These are phyloP conservation scores for Nakazawaea ernobii DNA, from an alignment of 805 yeast genomes.

Conservation along the genomic window DNA sequence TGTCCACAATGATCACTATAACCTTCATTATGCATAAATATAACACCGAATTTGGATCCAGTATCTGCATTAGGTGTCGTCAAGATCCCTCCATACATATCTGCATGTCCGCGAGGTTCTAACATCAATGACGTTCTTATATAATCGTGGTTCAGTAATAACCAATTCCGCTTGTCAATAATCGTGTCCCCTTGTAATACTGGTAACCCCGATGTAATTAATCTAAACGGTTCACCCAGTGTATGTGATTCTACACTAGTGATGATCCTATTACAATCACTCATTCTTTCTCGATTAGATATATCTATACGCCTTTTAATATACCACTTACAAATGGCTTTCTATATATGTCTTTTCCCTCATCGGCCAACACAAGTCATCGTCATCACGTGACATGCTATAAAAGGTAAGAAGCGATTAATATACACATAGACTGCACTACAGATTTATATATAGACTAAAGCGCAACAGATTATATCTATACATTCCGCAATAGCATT, in stretches of 20 bases:
- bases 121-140: conserved; percentile 20
- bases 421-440: too few relatives aligned
- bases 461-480: too few relatives aligned
- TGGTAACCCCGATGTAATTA: conserved; percentile 18
- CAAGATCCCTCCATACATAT: conserved; percentile 23
- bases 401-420: too few relatives aligned
- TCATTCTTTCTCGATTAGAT: too few relatives aligned
- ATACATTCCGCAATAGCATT: too few relatives aligned
- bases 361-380: too few relatives aligned
- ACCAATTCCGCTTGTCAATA: conserved; percentile 17
- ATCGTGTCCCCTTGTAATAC: conserved; percentile 17
- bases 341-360: too few relatives aligned
- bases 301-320: too few relatives aligned
- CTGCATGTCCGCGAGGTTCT: conserved; percentile 24
- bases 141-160: conserved; percentile 17
- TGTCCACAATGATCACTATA: conserved; percentile 26
- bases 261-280: too few relatives aligned
- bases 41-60: conserved; percentile 19
- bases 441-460: too few relatives aligned
- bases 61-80: conserved; percentile 15
- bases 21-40: conserved; percentile 22
- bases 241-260: conserved; percentile 22
- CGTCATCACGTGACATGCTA: too few relatives aligned
- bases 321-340: too few relatives aligned
- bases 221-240: conserved; percentile 22